Conservation (phyloP, 192 early-diverging fungal species). For the Entophlyctis luteolus region DNA sequence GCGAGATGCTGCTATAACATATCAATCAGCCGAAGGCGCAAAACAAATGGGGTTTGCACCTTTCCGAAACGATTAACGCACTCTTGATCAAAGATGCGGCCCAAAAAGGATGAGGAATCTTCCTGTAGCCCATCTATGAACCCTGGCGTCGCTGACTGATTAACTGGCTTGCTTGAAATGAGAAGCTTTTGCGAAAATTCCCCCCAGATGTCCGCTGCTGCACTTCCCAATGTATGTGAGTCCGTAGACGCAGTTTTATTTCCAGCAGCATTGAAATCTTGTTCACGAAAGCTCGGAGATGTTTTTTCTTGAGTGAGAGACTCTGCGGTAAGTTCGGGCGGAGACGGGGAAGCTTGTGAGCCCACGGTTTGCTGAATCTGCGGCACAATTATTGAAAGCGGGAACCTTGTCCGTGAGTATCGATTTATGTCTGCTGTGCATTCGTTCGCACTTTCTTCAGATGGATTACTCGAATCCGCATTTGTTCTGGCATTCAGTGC, state of each 20-base stretch:
- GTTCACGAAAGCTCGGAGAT: background rate
- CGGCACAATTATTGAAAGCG: constrained; percentile 2
- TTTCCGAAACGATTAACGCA: background rate
- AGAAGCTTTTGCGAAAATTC: background rate
- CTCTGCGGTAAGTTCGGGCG: background rate
- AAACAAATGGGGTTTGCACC: background rate
- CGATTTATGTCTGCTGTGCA: background rate
- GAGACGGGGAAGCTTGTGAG: background rate
- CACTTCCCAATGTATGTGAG: background rate
- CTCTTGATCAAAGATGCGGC: constrained; percentile 1
- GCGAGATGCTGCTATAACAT: background rate
- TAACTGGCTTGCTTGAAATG: background rate
- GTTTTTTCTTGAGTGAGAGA: background rate
- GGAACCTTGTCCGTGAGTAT: background rate
- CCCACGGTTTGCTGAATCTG: background rate
- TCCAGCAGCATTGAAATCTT: background rate
- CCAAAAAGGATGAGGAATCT: background rate
- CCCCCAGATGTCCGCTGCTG: constrained; percentile 21
- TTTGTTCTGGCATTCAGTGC: background rate
- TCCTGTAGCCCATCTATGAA: background rate
- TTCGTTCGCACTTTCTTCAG: background rate
- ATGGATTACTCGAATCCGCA: background rate
- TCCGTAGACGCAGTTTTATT: background rate
- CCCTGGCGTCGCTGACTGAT: constrained; percentile 1
- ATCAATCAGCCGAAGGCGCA: background rate